A percentile compares a stretch with the other conserved stretches of the same genome.
These are phyloP conservation scores for Fimicolochytrium jonesii DNA, from an alignment of 192 early-diverging fungal species.

Conservation along the genomic window DNA sequence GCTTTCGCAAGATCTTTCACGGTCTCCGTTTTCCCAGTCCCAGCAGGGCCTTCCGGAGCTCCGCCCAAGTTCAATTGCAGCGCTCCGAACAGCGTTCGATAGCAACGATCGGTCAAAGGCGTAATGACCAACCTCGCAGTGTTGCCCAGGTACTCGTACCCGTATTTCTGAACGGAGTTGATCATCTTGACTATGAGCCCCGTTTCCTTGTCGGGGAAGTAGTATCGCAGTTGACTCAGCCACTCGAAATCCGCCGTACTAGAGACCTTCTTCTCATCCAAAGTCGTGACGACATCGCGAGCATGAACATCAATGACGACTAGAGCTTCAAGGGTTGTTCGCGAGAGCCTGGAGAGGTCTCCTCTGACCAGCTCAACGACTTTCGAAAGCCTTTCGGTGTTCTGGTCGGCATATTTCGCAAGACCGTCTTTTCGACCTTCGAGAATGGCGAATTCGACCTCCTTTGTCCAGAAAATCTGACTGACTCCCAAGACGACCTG, in stretches of 20 bases:
- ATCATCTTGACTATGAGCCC: constrained; percentile 61
- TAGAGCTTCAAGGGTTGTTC: constrained; percentile 51
- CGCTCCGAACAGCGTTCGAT: constrained; percentile 57
- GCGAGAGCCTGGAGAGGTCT: constrained; percentile 42
- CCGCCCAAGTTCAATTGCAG: constrained; percentile 60
- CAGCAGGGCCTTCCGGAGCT: constrained; percentile 59
- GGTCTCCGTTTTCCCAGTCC: constrained; percentile 60
- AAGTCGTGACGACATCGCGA: constrained; percentile 46
- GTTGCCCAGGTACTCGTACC: constrained; percentile 62
- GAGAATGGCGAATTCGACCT: constrained; percentile 51
- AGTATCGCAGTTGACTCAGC: constrained; percentile 57
- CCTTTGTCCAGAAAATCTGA: constrained; percentile 56
- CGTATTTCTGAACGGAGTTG: constrained; percentile 55
- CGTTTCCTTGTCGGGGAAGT: constrained; percentile 50
- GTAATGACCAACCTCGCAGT: constrained; percentile 57
- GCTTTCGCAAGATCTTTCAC: constrained; percentile 63
- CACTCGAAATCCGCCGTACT: constrained; percentile 47
- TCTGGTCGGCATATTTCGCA: constrained; percentile 45
- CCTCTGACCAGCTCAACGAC: constrained; percentile 58
- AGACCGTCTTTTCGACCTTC: constrained; percentile 42
- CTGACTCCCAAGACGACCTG: constrained; percentile 57
- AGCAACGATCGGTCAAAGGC: constrained; percentile 57
- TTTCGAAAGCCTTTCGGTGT: constrained; percentile 42
- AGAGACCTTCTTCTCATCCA: constrained; percentile 45
- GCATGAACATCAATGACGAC: constrained; percentile 65